Evolutionary conservation across 2,329 filamentous ascomycete genomes (phyloP).

Genomic region (Dryadomyces sulphureus): DNA sequence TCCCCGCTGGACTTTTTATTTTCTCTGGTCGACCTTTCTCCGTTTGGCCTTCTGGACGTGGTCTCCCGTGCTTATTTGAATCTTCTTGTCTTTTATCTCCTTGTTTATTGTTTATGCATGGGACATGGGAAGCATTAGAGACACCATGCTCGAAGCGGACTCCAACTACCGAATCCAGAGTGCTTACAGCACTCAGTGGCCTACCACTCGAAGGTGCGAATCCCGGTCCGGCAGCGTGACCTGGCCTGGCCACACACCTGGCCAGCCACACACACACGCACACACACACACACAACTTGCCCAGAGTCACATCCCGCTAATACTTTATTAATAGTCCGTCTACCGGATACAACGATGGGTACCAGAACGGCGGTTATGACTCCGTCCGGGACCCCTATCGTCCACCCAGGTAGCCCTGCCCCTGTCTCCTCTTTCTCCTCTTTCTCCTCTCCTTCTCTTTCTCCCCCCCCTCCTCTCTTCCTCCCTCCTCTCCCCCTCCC

Average conservation of each 20-base stretch:
- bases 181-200: conserved; percentile 7
- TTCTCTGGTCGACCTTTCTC: background rate
- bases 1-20: background rate
- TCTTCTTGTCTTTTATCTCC: background rate
- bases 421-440: background rate
- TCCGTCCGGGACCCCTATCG: conserved; percentile 16
- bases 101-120: background rate
- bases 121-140: conserved; percentile 4
- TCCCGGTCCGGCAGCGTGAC: background rate
- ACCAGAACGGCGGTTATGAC: conserved; percentile 18
- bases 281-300: too few relatives aligned
- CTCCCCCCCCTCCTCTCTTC: background rate
- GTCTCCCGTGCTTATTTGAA: background rate
- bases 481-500: background rate
- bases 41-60: background rate
- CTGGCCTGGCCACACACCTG: background rate
- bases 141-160: conserved; percentile 1
- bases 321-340: conserved; percentile 13
- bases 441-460: background rate
- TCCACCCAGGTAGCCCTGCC: conserved; percentile 16
- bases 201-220: conserved; percentile 10
- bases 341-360: conserved; percentile 20
- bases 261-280: background rate
- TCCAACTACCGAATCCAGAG: conserved; percentile 4
- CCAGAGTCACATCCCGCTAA: conserved; percentile 5